Conservation (phyloP, 192 early-diverging fungal genomes). For the Linnemannia schmuckeri region DNA sequence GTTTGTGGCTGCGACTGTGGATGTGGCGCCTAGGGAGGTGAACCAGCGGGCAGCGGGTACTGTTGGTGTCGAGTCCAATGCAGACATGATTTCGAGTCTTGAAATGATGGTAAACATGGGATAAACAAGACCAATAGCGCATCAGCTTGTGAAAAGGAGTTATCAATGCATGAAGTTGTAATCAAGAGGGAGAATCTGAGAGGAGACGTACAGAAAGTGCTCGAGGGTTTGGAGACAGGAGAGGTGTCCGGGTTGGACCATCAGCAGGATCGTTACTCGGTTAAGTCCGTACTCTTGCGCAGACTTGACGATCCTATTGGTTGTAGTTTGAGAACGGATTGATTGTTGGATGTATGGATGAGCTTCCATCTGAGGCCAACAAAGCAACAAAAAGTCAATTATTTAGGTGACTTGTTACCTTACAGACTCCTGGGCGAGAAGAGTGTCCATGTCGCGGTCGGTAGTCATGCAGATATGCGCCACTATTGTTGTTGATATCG, state of each 20-base stretch:
- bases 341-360: neutral
- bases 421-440: neutral
- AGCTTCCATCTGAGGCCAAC: too few species aligned
- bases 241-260: slow-evolving; percentile 6
- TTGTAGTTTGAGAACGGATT: too few species aligned
- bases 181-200: neutral
- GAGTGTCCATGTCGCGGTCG: slow-evolving; percentile 1
- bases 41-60: neutral
- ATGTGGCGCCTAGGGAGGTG: neutral
- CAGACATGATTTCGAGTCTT: neutral
- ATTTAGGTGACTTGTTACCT: neutral
- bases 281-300: slow-evolving; percentile 2
- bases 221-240: slow-evolving; percentile 28
- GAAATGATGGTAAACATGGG: neutral
- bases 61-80: neutral
- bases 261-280: slow-evolving; percentile 9
- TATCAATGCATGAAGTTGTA: too few species aligned
- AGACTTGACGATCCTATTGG: slow-evolving; percentile 8
- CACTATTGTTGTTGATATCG: neutral
- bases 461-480: slow-evolving; percentile 11
- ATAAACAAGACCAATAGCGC: too few species aligned
- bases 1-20: neutral
- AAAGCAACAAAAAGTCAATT: neutral
- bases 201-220: slow-evolving; percentile 14
- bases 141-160: too few species aligned